phyloP scores from a whole-genome alignment of 345 rosid genomes.

The rapeseed (Brassica napus) region DNA sequence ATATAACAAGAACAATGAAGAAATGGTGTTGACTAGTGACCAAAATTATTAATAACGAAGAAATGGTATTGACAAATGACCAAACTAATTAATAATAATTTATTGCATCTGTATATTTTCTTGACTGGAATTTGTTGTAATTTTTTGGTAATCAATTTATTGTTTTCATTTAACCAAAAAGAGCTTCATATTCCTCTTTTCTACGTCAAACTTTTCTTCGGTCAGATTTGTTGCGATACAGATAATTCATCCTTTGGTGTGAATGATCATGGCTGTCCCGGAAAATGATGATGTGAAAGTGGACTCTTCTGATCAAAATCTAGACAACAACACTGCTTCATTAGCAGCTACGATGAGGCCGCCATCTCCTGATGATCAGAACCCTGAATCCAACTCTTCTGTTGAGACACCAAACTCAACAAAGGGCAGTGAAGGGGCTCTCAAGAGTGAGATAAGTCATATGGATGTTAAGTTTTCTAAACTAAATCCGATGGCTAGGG shows the following conservation, averaged over 20 bases:
- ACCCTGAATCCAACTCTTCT: conserved; percentile 41
- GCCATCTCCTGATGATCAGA: conserved; percentile 33
- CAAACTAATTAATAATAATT: background rate
- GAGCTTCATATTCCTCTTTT: background rate
- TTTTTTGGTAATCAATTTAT: too few species aligned
- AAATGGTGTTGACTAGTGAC: too few species aligned
- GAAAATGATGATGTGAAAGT: conserved; percentile 71
- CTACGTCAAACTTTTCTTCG: background rate
- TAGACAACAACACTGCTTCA: background rate
- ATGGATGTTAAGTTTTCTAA: conserved; percentile 53
- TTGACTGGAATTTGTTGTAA: background rate
- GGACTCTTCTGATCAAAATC: conserved; percentile 48
- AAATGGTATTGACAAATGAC: background rate
- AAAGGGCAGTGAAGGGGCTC: conserved; percentile 28
- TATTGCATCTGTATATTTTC: background rate
- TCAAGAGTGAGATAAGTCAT: conserved; percentile 62
- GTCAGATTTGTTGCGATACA: background rate
- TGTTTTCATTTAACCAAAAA: background rate
- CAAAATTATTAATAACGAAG: background rate
- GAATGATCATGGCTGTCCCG: conserved; percentile 69
- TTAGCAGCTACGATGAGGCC: background rate
- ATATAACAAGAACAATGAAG: background rate
- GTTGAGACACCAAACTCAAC: conserved; percentile 25
- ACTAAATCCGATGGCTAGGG: conserved; percentile 83
- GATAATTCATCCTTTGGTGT: conserved; percentile 1